phyloP scores from a whole-genome alignment of 768 basidiomycete genomes.

The Solioccasus polychromus region DNA sequence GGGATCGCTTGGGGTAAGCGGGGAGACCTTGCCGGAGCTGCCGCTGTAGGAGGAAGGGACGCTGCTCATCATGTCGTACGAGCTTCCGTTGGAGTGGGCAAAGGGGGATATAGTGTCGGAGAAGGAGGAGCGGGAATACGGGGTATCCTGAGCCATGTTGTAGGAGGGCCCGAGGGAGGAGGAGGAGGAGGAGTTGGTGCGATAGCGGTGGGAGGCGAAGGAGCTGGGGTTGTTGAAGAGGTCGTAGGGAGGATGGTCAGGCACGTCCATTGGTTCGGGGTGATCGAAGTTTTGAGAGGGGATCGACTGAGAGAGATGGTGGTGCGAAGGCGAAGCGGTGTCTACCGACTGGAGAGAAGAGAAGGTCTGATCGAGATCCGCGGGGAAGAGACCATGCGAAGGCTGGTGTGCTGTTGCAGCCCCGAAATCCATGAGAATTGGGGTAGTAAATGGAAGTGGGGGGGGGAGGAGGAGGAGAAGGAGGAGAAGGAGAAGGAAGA shows the following conservation, averaged over 20 bases:
- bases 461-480: conserved; percentile 31
- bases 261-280: conserved; percentile 51
- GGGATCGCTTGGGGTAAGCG: conserved; percentile 67
- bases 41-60: conserved; percentile 56
- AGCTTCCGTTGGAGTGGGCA: conserved; percentile 46
- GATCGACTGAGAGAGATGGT: conserved; percentile 32
- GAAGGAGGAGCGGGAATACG: conserved; percentile 61
- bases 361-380: conserved; percentile 59
- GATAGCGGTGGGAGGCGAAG: conserved; percentile 61
- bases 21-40: conserved; percentile 72
- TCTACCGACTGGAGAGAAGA: conserved; percentile 44
- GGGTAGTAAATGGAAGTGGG: too few species aligned
- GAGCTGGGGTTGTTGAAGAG: conserved; percentile 52
- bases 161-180: conserved; percentile 63
- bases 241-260: conserved; percentile 62
- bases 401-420: conserved; percentile 35
- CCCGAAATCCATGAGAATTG: conserved; percentile 62
- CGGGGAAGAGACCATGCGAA: conserved; percentile 43
- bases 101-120: conserved; percentile 59
- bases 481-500: conserved; percentile 24
- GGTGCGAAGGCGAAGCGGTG: conserved; percentile 36
- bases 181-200: conserved; percentile 68
- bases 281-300: conserved; percentile 46
- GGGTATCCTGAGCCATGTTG: conserved; percentile 49
- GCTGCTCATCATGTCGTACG: conserved; percentile 66